Percentiles rank a stretch among this genome's conserved stretches.
Conservation (phyloP, 2,329 filamentous ascomycete species). For the Endocalyx cinctus region DNA sequence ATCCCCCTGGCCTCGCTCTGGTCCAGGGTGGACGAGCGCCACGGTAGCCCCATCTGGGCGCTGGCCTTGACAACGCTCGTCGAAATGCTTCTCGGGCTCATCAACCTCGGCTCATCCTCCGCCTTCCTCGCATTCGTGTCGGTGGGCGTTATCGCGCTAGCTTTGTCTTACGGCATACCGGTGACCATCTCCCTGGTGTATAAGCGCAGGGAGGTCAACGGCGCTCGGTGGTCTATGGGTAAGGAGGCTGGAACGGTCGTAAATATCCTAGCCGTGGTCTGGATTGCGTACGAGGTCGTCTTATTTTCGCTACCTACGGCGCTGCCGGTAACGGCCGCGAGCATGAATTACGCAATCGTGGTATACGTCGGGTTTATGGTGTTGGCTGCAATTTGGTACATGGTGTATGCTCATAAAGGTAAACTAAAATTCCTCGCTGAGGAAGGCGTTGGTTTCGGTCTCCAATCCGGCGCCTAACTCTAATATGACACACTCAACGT, state of each 20-base stretch:
- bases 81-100: conserved; percentile 49
- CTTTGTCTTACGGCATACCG: conserved; percentile 52
- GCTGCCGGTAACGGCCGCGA: conserved; percentile 23
- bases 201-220: conserved; percentile 40
- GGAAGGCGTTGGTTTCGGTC: background rate
- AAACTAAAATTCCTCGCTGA: conserved; percentile 14
- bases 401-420: conserved; percentile 46
- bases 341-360: conserved; percentile 48
- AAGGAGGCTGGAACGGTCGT: conserved; percentile 35
- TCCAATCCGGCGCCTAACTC: no score
- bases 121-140: conserved; percentile 52
- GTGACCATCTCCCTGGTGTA: conserved; percentile 46
- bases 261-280: conserved; percentile 42
- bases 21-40: conserved; percentile 45
- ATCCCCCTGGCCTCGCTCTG: conserved; percentile 48
- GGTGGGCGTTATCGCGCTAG: conserved; percentile 53
- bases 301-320: conserved; percentile 41
- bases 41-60: conserved; percentile 52
- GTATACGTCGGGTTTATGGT: conserved; percentile 42
- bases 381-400: conserved; percentile 42
- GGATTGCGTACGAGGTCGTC: conserved; percentile 49
- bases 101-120: conserved; percentile 53
- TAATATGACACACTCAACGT: no score
- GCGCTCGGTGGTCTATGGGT: conserved; percentile 45
- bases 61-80: conserved; percentile 51